Base-by-base conservation (phyloP, 805 yeast species). In the Hanseniaspora lachancei region DNA sequence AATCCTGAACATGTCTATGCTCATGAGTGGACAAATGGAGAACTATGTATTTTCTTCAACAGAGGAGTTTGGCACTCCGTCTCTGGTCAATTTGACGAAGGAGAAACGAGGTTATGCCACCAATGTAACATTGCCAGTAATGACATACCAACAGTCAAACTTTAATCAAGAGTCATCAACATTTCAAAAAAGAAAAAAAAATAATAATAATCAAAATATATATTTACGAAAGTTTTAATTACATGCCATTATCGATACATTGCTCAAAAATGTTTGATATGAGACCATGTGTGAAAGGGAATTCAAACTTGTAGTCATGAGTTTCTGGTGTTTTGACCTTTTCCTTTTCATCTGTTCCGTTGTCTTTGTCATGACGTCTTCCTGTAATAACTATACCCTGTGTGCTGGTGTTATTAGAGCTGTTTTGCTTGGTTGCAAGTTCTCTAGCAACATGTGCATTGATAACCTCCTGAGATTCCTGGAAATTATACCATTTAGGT, bases 31-130 rank as follows among this genome's bases (percentile, higher is more conserved):
- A 70, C 72, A 20, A 76, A 80, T 60, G 96, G 95, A 56, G 96
- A 88, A 63, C 75, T 88, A 64, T 93, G 86, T 38, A 81, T 88
- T 56, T 88, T 88, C 74, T 87, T 75, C 70, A 88, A 88, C 74
- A 77, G 91, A 66, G 95, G 95, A 46, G 89, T 88, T 12, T 85
- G 91, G 84, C 96, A 88, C 66, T 80, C 91, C 1, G 96, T 88
- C 35, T 87, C 95, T 16, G 95, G 96, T 53, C 95, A 87, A 69
- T 83, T 88, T 70, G 81, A 78, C 20, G 76, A 77, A 20, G 86
- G 84, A 49, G 93, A 87, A 65, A 80, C 78, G 63, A 78, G 96
- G 68, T 74, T 88, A 65, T 87, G 88, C 95, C 96, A 88, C 66
- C 96, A 88, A 72, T 88, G 96, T 71, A 88, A 88, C 71, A 85